These are phyloP conservation scores for Mediolabrus comicus DNA, from an alignment of 108 stramenopile species.

Conservation along the genomic window DNA sequence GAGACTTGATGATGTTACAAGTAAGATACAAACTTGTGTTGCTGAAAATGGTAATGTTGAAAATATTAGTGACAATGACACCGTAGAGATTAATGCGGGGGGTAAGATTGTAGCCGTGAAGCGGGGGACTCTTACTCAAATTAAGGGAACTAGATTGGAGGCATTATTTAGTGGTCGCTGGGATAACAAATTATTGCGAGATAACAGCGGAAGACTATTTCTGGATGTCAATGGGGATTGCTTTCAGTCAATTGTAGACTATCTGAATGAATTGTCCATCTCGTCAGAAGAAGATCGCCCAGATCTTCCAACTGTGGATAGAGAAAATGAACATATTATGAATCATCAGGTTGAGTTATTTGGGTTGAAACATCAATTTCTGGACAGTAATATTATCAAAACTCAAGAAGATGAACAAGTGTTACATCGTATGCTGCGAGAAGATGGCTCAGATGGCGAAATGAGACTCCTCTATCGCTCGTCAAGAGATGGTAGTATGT, in stretches of 20 bases:
- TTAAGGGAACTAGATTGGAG: constrained; percentile 17
- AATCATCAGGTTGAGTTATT: not conserved
- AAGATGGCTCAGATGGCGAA: not conserved
- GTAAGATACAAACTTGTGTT: not conserved
- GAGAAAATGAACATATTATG: not conserved
- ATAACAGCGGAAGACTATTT: constrained; percentile 15
- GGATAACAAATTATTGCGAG: constrained; percentile 16
- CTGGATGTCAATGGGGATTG: constrained; percentile 10
- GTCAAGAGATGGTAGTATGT: not conserved
- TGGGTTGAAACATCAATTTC: not conserved
- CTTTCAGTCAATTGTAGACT: constrained; percentile 9
- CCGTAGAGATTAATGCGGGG: constrained; percentile 10
- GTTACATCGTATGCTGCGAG: not conserved
- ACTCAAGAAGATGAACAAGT: not conserved
- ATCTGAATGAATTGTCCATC: constrained; percentile 6
- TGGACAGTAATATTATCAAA: not conserved
- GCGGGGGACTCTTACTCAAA: not conserved
- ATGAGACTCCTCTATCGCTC: not conserved
- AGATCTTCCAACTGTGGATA: not conserved
- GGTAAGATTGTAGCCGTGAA: not conserved
- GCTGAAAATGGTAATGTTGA: not conserved
- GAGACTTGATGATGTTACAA: not conserved
- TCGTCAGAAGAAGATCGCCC: not conserved
- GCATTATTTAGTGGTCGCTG: constrained; percentile 28
- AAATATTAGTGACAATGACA: not conserved